phyloP scores from a whole-genome alignment of 208 protist genomes.

The Plasmodiophora brassicae region DNA sequence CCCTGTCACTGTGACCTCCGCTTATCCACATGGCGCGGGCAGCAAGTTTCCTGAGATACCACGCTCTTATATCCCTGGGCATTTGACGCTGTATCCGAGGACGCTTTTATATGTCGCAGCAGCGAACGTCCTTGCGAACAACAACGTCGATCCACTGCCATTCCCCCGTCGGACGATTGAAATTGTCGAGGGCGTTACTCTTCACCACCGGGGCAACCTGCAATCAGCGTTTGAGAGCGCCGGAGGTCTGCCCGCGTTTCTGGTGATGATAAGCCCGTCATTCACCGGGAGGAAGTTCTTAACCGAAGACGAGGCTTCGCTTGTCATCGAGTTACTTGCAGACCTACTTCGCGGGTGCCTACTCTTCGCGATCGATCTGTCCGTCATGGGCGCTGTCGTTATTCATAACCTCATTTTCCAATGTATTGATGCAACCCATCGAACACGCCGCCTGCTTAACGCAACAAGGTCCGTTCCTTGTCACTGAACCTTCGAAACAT shows the following conservation, averaged over 20 bases:
- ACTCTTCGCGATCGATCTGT: background rate
- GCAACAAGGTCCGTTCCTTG: background rate
- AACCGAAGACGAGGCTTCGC: background rate
- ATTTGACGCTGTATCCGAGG: background rate
- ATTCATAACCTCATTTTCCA: slow-evolving; percentile 9
- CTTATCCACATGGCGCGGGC: background rate
- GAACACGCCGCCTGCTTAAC: background rate
- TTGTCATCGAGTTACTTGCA: background rate
- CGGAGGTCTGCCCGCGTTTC: background rate
- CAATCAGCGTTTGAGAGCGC: background rate
- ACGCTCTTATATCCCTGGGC: background rate
- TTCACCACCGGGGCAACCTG: background rate
- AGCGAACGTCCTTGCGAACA: background rate
- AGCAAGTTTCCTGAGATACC: background rate
- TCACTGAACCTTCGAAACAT: background rate
- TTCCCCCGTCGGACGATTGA: background rate
- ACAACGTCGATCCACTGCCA: background rate
- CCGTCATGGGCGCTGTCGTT: background rate
- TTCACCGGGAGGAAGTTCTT: background rate
- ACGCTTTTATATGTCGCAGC: background rate
- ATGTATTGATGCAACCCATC: background rate
- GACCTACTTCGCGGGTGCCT: background rate
- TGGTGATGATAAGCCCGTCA: background rate
- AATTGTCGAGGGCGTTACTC: background rate
- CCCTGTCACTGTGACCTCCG: background rate